A percentile compares a stretch with the other conserved stretches of the same genome.
Conservation (phyloP, 805 yeast genomes). For the Candida chauliodis region DNA sequence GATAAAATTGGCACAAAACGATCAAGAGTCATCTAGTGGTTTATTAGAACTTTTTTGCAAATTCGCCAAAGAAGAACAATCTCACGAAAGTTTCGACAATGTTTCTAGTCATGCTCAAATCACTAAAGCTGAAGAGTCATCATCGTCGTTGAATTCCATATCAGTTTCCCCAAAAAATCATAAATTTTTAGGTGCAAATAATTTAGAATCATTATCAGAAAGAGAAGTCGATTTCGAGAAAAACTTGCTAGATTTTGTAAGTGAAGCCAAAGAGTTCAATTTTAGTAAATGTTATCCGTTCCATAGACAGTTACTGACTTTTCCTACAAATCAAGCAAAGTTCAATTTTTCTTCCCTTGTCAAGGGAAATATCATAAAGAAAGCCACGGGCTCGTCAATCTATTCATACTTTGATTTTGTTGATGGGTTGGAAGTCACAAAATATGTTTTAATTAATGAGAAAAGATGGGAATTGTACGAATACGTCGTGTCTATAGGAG, state of each 20-base stretch:
- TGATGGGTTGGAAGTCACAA: conserved; percentile 55
- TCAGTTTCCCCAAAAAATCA: conserved; percentile 16
- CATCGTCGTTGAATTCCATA: conserved; percentile 8
- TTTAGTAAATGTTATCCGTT: conserved; percentile 82
- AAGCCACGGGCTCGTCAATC: conserved; percentile 26
- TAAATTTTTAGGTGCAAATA: neutral
- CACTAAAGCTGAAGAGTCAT: conserved; percentile 2
- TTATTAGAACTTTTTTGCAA: conserved; percentile 35
- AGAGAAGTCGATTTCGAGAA: conserved; percentile 12
- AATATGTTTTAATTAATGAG: conserved; percentile 63
- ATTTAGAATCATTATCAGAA: neutral
- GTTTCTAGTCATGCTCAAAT: conserved; percentile 9
- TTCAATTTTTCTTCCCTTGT: conserved; percentile 19
- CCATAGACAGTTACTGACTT: conserved; percentile 57
- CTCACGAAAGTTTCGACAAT: neutral
- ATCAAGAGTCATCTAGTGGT: conserved; percentile 23
- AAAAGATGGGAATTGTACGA: conserved; percentile 71
- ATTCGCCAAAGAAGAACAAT: conserved; percentile 36
- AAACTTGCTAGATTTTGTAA: conserved; percentile 18
- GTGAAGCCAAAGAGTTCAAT: conserved; percentile 54
- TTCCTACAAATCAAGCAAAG: conserved; percentile 52
- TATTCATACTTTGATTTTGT: conserved; percentile 25
- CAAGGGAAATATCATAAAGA: conserved; percentile 22
- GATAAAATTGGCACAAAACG: conserved; percentile 7
- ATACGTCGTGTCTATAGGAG: conserved; percentile 42